Evolutionary conservation across 108 stramenopile genomes (phyloP).

Genomic region (Cylindrotheca fusiformis): DNA sequence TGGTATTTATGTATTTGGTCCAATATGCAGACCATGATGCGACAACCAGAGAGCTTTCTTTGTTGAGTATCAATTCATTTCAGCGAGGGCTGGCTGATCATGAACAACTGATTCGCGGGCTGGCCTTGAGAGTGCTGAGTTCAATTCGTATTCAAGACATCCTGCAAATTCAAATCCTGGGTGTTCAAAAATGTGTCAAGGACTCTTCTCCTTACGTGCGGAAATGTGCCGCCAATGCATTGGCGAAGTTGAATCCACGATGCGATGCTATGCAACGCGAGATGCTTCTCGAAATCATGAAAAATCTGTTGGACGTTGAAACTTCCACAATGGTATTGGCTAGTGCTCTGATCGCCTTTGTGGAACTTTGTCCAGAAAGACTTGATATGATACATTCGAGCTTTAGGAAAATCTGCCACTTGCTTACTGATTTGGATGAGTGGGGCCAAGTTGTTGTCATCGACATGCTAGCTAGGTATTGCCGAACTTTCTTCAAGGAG

Average conservation of each 20-base stretch:
- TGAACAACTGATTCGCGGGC: conserved; percentile 92
- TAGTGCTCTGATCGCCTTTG: conserved; percentile 86
- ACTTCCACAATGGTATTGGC: conserved; percentile 94
- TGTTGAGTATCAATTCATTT: conserved; percentile 95
- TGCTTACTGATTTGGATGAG: conserved; percentile 98
- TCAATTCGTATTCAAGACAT: conserved; percentile 96
- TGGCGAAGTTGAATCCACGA: conserved; percentile 84
- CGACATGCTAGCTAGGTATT: conserved; percentile 85
- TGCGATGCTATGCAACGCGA: conserved; percentile 59
- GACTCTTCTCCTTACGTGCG: conserved; percentile 97
- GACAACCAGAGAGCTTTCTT: conserved; percentile 91
- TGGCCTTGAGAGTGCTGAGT: conserved; percentile 95
- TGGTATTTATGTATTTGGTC: conserved; percentile 98
- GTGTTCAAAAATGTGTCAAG: conserved; percentile 88
- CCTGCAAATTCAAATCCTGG: conserved; percentile 97
- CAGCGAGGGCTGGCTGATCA: conserved; percentile 93
- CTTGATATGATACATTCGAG: conserved; percentile 87
- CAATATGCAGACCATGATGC: conserved; percentile 91
- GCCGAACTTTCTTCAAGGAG: conserved; percentile 84
- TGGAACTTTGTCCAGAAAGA: conserved; percentile 89
- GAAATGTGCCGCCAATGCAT: conserved; percentile 95
- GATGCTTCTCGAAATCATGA: conserved; percentile 57
- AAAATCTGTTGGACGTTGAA: conserved; percentile 71
- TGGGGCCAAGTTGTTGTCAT: conserved; percentile 96
- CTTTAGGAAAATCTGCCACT: conserved; percentile 96